A percentile compares a stretch with the other conserved stretches of the same genome.
phyloP scores from a whole-genome alignment of 1,139 yeast species.

The Saccharomyces hybrid region DNA sequence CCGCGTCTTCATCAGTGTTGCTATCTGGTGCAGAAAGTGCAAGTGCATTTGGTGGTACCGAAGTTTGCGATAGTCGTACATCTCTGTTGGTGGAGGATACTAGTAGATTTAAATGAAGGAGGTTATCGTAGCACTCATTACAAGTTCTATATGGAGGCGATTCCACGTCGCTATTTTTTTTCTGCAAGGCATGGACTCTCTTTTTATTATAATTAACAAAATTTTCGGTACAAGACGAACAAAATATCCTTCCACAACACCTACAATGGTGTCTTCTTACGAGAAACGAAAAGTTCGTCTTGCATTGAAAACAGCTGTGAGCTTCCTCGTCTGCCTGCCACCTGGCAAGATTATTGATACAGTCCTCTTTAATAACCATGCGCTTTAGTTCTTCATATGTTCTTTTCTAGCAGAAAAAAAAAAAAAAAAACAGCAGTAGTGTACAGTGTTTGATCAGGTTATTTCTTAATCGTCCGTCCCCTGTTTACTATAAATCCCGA shows the following conservation, averaged over 20 bases:
- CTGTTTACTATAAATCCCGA: background rate
- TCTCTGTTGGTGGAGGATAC: slow-evolving; percentile 7
- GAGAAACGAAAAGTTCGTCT: slow-evolving; percentile 50
- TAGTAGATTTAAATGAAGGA: slow-evolving; percentile 22
- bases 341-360: slow-evolving; percentile 34
- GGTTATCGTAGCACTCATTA: slow-evolving; percentile 28
- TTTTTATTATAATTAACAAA: slow-evolving; percentile 25
- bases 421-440: background rate
- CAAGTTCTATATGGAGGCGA: slow-evolving; percentile 28
- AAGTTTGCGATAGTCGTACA: slow-evolving; percentile 5
- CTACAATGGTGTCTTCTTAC: slow-evolving; percentile 88
- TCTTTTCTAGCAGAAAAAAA: background rate
- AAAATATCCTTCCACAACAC: slow-evolving; percentile 32
- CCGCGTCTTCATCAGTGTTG: slow-evolving; percentile 64
- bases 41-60: slow-evolving; percentile 40
- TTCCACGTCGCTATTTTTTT: slow-evolving; percentile 63
- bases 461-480: background rate
- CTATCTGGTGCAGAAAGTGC: slow-evolving; percentile 39
- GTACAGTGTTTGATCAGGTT: background rate
- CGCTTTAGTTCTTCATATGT: background rate
- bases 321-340: slow-evolving; percentile 81
- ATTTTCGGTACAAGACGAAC: slow-evolving; percentile 23
- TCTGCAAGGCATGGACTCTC: slow-evolving; percentile 66
- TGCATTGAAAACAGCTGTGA: slow-evolving; percentile 56
- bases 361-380: slow-evolving; percentile 1